phyloP scores from a whole-genome alignment of 2,329 filamentous ascomycete species.

The Phialophora verrucosa region DNA sequence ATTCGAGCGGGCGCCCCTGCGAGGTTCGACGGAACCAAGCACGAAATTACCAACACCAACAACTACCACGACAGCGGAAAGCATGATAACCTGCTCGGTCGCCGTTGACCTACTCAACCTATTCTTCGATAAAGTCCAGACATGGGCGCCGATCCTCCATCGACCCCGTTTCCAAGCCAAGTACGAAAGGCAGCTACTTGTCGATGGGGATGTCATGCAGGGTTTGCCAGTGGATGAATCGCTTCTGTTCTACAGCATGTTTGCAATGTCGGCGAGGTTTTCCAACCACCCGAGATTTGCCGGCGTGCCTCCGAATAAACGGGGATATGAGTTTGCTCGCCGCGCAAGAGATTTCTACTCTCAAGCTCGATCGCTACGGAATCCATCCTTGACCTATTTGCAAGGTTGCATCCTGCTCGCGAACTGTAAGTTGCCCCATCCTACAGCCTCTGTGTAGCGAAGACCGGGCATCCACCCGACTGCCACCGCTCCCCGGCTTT shows the following conservation, averaged over 20 bases:
- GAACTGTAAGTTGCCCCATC: conserved; percentile 4
- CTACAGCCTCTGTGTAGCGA: not conserved
- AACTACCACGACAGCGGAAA: conserved; percentile 1
- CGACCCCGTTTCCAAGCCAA: conserved; percentile 70
- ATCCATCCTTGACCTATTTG: conserved; percentile 27
- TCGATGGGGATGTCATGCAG: conserved; percentile 30
- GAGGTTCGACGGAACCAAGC: conserved; percentile 1
- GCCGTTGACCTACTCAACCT: conserved; percentile 86
- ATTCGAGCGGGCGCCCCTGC: not conserved
- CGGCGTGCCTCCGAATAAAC: conserved; percentile 16
- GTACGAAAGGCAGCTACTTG: conserved; percentile 21
- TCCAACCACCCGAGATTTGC: conserved; percentile 29
- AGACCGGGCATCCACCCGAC: too few relatives aligned
- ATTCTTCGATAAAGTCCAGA: conserved; percentile 89
- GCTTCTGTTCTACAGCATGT: conserved; percentile 33
- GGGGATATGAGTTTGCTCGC: conserved; percentile 30
- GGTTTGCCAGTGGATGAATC: conserved; percentile 25
- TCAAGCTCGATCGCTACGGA: conserved; percentile 19
- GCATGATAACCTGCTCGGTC: conserved; percentile 22
- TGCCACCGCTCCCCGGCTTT: not conserved
- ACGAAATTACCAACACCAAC: conserved; percentile 9
- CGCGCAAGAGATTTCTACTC: conserved; percentile 24
- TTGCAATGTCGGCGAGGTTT: conserved; percentile 32
- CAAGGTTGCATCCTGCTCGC: conserved; percentile 34
- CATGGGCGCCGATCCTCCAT: conserved; percentile 85